phyloP scores from a whole-genome alignment of 1,139 yeast genomes.

The Candida tropicalis region DNA sequence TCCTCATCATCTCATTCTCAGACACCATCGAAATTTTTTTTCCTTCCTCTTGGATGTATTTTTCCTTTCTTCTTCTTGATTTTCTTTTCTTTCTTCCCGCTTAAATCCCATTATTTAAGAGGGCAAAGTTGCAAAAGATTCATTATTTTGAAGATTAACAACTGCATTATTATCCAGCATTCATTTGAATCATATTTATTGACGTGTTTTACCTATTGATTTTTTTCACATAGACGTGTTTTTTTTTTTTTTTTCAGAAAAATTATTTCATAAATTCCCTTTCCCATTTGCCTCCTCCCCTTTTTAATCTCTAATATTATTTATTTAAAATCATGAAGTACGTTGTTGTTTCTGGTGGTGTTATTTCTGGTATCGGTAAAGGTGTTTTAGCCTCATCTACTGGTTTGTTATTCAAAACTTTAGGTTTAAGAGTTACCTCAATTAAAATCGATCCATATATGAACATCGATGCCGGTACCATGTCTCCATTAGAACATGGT shows the following conservation, averaged over 20 bases:
- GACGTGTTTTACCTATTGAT: conserved; percentile 11
- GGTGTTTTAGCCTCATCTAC: conserved; percentile 98
- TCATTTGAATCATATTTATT: background rate
- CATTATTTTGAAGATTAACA: background rate
- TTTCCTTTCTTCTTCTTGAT: conserved; percentile 9
- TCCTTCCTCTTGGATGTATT: conserved; percentile 12
- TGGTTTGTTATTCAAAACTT: conserved; percentile 89
- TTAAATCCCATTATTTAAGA: conserved; percentile 47
- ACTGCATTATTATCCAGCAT: background rate
- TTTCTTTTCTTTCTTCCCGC: conserved; percentile 44
- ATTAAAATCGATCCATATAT: conserved; percentile 98
- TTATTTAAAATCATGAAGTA: conserved; percentile 68
- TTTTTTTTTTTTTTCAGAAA: conserved; percentile 1
- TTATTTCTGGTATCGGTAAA: conserved; percentile 97
- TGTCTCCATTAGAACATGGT: conserved; percentile 99
- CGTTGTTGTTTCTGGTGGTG: conserved; percentile 99
- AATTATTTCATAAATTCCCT: background rate
- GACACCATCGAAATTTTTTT: conserved; percentile 12
- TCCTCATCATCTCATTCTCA: conserved; percentile 1
- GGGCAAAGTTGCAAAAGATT: conserved; percentile 35
- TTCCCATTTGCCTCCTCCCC: conserved; percentile 1
- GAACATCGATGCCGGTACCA: conserved; percentile 99
- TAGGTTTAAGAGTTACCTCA: conserved; percentile 93
- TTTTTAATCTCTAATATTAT: conserved; percentile 5
- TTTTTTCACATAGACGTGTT: conserved; percentile 3